Evolutionary conservation across 208 protist genomes (phyloP), one percentile per base, ranked within the genome.

Genomic region (Wallacemonas sp.): DNA sequence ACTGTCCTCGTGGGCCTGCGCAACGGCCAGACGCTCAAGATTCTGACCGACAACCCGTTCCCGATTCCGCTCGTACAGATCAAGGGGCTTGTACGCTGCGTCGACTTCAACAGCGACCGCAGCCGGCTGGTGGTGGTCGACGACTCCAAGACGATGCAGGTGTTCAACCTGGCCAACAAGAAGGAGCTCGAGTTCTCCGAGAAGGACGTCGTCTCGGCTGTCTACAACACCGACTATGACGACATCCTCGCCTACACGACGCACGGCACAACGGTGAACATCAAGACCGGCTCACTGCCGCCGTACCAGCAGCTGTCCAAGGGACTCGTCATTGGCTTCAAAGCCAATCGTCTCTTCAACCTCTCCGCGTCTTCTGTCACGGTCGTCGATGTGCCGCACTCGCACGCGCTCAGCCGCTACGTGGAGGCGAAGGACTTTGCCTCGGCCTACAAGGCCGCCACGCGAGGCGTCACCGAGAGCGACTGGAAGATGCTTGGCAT

Each of bases 31-130:
- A 87, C 95, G 11, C 61, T 98, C 39, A 95, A 98, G 74, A 86
- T 99, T 32, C 98, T 99, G 62, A 72, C 99, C 4, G 93, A 99
- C 78, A 99, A 99, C 74, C 85, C 96, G 11, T 99, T 99, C 58
- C 94, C 97, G 1, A 97, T 88, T 2, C 67, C 79, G 27, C 74
- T 99, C n/a, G 66, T 98, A 34, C 96, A 96, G 62, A 68, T 97
- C 26, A 80, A 74, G 27, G 44, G 39, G 19, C 32, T 88, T 2
- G 75, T 99, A 11, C 81, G 80, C 24, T 97, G 92, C 55, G 70
- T 99, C 23, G 96, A 99, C 72, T 56, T 99, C 24, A 96, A 68
- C 67, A 82, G 83, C 64, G 78, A 65, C 34, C 86, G 96, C 44
- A 89, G 56, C 17, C 96, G 96, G 64, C 79, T 99, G 2, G 97